phyloP scores from a whole-genome alignment of 2,329 filamentous ascomycete species.

The Aspergillus sclerotialis region DNA sequence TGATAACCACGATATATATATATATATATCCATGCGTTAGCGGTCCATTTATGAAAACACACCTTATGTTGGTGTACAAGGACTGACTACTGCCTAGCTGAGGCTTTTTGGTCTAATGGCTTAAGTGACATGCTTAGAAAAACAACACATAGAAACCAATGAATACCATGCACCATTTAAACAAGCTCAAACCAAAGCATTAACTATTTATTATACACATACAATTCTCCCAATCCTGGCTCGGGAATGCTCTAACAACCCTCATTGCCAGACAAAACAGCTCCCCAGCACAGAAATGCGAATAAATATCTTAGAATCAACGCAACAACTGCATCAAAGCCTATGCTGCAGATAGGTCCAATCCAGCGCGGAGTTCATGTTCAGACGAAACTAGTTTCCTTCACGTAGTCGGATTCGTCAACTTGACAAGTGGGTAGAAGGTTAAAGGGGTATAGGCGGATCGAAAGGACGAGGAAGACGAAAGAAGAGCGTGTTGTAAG shows the following conservation, averaged over 20 bases:
- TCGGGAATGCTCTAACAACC: neutral
- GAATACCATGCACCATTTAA: neutral
- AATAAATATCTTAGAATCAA: neutral
- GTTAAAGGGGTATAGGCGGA: constrained; percentile 16
- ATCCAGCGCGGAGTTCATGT: constrained; percentile 14
- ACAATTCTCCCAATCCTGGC: neutral
- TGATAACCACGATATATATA: too few species aligned
- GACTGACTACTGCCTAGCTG: too few species aligned
- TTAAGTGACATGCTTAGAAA: too few species aligned
- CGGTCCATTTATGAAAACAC: too few species aligned
- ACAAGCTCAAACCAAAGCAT: neutral
- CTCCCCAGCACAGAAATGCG: constrained; percentile 2
- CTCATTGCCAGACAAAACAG: constrained; percentile 5
- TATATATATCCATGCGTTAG: too few species aligned
- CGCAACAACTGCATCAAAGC: constrained; percentile 4
- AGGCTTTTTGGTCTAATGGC: too few species aligned
- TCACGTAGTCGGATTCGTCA: constrained; percentile 1
- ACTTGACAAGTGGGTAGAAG: constrained; percentile 10
- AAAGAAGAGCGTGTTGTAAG: constrained; percentile 10
- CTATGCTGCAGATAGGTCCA: constrained; percentile 28
- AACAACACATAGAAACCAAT: neutral
- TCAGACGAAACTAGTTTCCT: constrained; percentile 3
- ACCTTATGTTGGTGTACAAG: too few species aligned
- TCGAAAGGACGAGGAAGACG: neutral
- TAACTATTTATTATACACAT: neutral